Evolutionary conservation across 495 filamentous ascomycete species (phyloP), one percentile per base, ranked within the genome.

Genomic region (Hypoxylon fragiforme): DNA sequence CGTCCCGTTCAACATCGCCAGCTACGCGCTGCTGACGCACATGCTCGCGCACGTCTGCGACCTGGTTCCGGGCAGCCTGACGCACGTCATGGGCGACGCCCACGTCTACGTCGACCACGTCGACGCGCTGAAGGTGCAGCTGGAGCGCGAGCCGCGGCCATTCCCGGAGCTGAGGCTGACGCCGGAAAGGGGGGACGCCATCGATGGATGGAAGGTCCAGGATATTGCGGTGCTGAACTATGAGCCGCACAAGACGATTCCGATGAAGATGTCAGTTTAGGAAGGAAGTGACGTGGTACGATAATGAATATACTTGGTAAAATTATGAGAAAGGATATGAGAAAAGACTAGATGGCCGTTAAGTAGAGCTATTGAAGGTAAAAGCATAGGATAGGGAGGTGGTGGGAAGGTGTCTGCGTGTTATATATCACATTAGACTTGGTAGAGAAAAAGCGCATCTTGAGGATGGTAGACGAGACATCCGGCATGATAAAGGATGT

Each of bases 221-320:
- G 92, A 98, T 43, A 92, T 98, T 65, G 83, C 86, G 54, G 81
- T 98, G 3, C 81, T 86, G 64, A 91, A 88, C 18, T 98, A 98
- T 70, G 81, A 89, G 26, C 92, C 95, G 50, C 90, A 95, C 65
- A 90, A 90, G 77, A 79, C 76, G 7, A 95, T 97, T 68, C 78
- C 88, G 32, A 97, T 97, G 94, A 96, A 97, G 73, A 97, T 97
- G 94, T 91, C 87, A 63, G 91, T 97, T 24, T 96, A 41, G 28
- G n/a, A 8, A 26, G 12, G 14, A 7, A 16, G 5, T 3, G 8
- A 46, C 22, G 35, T 20, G 24, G 19, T n/a, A 59, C 43, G 49
- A 59, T 59, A 49, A 59, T 49, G 49, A 59, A 24, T 43, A 12
- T 47, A 44, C 28, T 20, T 30, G 22, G 30, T n/a, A n/a, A n/a